Evolutionary conservation across 2,329 filamentous ascomycete genomes (phyloP).

Genomic region (Sclerotinia borealis): DNA sequence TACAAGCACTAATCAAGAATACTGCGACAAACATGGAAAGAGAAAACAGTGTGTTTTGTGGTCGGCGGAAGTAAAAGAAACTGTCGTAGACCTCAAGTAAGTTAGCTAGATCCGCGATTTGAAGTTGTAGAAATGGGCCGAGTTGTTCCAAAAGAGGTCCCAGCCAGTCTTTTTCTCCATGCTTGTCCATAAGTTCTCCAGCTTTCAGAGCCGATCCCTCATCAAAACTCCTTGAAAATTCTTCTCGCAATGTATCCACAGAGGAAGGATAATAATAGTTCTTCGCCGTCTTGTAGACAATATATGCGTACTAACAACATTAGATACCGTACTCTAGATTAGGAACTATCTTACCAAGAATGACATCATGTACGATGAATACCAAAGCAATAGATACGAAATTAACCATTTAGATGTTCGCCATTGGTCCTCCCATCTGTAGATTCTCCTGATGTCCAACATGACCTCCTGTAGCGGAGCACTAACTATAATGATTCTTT

Average conservation of each 20-base stretch:
- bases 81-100: conserved; percentile 34
- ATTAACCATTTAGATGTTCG: conserved; percentile 31
- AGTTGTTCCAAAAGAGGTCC: conserved; percentile 18
- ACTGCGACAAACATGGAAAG: conserved; percentile 25
- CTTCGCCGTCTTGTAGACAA: conserved; percentile 18
- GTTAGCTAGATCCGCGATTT: conserved; percentile 33
- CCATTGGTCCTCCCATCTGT: conserved; percentile 33
- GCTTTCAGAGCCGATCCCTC: conserved; percentile 30
- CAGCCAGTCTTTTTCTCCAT: conserved; percentile 34
- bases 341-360: conserved; percentile 18
- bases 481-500: conserved; percentile 35
- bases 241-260: conserved; percentile 17
- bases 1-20: conserved; percentile 23
- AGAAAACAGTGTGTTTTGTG: conserved; percentile 26
- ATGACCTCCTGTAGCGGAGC: conserved; percentile 34
- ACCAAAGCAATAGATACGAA: conserved; percentile 21
- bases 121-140: conserved; percentile 34
- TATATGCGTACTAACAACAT: conserved; percentile 17
- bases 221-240: conserved; percentile 32
- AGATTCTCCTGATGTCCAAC: conserved; percentile 33
- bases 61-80: conserved; percentile 36
- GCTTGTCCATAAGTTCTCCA: conserved; percentile 35
- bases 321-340: background rate
- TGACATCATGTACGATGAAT: conserved; percentile 22
- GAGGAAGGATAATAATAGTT: conserved; percentile 21